phyloP scores from a whole-genome alignment of 345 rosid genomes.

The Populus nigra region DNA sequence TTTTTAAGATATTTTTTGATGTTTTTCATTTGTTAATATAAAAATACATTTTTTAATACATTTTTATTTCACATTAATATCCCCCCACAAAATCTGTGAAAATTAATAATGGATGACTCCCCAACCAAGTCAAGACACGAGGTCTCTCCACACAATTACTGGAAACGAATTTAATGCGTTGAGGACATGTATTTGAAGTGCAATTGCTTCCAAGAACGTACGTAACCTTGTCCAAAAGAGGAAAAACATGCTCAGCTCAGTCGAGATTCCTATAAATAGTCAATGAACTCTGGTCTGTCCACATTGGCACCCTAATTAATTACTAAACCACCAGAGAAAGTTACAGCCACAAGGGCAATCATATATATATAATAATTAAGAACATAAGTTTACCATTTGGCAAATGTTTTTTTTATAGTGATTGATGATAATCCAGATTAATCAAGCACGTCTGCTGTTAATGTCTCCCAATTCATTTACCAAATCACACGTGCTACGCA shows the following conservation, averaged over 20 bases:
- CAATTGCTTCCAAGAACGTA: neutral
- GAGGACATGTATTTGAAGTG: neutral
- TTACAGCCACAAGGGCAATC: neutral
- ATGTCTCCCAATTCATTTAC: neutral
- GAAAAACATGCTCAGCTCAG: neutral
- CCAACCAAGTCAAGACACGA: neutral
- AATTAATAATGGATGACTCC: neutral
- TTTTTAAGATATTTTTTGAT: too few species aligned
- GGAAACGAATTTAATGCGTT: neutral
- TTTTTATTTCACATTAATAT: neutral
- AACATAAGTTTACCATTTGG: neutral
- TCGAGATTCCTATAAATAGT: neutral
- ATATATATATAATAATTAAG: neutral
- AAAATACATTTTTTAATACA: too few species aligned
- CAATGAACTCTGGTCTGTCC: neutral
- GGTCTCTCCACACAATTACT: neutral
- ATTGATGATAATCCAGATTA: slow-evolving; percentile 9
- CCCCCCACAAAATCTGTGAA: slow-evolving; percentile 36
- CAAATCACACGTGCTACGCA: slow-evolving; percentile 36
- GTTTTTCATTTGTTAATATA: too few species aligned
- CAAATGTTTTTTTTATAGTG: neutral
- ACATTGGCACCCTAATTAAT: neutral
- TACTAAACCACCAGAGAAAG: neutral
- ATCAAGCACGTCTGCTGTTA: neutral
- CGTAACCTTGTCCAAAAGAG: neutral